Evolutionary conservation across 2,329 filamentous ascomycete genomes (phyloP), one percentile per base, ranked within the genome.

Genomic region (Pseudopyricularia javanii): DNA sequence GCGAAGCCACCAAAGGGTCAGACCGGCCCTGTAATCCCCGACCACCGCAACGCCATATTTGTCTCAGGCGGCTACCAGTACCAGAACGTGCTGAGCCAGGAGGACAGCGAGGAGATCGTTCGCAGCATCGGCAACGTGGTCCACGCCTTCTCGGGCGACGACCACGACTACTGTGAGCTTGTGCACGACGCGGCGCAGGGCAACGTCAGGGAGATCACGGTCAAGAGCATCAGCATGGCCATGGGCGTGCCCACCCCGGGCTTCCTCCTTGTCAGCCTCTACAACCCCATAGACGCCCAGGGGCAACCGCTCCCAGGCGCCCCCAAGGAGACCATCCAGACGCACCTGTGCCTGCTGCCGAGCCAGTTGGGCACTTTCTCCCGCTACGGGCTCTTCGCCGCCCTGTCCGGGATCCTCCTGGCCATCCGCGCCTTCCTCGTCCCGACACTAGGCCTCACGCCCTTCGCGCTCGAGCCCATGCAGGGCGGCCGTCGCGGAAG

Each of bases 151-250:
- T 95, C 90, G 0, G 93, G 93, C 11, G 93, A 98, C 61, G 93
- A 98, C 63, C 93, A 98, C 70, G 93, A 98, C 70, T 96, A 97
- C 70, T 98, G 93, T 69, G 91, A 95, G 62, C 71, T 97, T 7
- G 76, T 83, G 0, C 93, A 98, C 66, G 80, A 82, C 3, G 75
- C 80, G 17, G 80, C 83, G 55, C 82, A 82, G 57, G 76, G 75
- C 33, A 78, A 75, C 26, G 79, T 85, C 32, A 75, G 74, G 49
- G 93, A 98, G 66, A 94, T 96, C 58, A 98, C 93, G 0, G 90
- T 97, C 60, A 98, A 98, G 71, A 91, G 86, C 62, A 82, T 94
- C 59, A 94, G 85, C 62, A 95, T 91, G 89, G 90, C 89, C 17
- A 97, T 97, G 93, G 91, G 93, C 8, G 87, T 98, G 1, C 79